phyloP scores from a whole-genome alignment of 805 yeast species.

The Lipomyces starkeyi region DNA sequence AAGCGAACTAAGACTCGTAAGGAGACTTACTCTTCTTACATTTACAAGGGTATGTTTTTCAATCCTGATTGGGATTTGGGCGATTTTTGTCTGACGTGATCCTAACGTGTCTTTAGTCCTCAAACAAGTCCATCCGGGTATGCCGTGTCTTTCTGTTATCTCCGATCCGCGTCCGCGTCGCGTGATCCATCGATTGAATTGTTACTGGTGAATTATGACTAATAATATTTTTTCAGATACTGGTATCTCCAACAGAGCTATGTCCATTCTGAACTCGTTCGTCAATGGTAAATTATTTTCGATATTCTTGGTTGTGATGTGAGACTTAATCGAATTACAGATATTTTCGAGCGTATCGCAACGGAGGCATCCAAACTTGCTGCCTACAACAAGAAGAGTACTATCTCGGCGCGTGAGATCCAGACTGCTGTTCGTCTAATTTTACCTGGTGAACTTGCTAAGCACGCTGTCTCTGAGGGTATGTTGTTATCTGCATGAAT shows the following conservation, averaged over 20 bases:
- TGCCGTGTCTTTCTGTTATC: constrained; percentile 8
- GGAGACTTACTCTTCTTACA: constrained; percentile 97
- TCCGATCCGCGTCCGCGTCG: constrained; percentile 6
- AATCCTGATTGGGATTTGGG: not conserved
- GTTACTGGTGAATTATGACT: not conserved
- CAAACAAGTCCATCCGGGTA: constrained; percentile 95
- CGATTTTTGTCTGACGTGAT: not conserved
- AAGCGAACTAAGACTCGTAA: constrained; percentile 95
- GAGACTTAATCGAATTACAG: constrained; percentile 4
- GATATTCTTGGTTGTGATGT: not conserved
- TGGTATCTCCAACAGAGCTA: constrained; percentile 98
- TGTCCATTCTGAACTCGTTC: constrained; percentile 98
- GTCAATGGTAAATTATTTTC: constrained; percentile 63
- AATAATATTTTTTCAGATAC: constrained; percentile 55
- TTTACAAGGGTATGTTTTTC: constrained; percentile 66
- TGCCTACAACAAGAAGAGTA: constrained; percentile 97
- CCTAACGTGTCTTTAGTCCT: constrained; percentile 57
- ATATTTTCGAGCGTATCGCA: constrained; percentile 97
- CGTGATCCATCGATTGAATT: constrained; percentile 14
- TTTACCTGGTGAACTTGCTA: constrained; percentile 98
- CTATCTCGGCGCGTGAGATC: constrained; percentile 97
- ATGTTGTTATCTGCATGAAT: constrained; percentile 43
- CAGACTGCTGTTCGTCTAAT: constrained; percentile 98
- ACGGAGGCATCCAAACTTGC: constrained; percentile 97
- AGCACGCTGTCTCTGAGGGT: constrained; percentile 99